Base-by-base conservation (phyloP, 345 rosid species). In the Erodium maritimum region DNA sequence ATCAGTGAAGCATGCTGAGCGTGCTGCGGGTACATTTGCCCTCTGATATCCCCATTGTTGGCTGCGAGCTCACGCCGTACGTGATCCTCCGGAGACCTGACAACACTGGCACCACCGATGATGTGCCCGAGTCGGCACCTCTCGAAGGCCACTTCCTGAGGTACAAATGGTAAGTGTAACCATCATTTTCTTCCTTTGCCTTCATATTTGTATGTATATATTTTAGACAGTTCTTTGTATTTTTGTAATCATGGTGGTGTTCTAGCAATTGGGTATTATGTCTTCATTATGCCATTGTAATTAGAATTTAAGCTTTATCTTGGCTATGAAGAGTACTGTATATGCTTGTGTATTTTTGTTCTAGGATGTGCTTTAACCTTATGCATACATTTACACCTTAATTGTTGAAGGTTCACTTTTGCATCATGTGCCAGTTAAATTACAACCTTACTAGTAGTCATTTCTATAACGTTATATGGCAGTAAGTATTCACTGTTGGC, bases 21-120 rank as follows among this genome's bases (percentile, higher is more conserved):
- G 89, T 91, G 83, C 71, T 86, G 58, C 82, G 96, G 23, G 94
- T 88, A 74, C 94, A 88, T 78, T 84, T 91, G 69, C 95, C 96
- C 45, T 88, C 98, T 69, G 98, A 91, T 71, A 88, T 88, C 14
- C 98, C 98, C 61, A 86, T 88, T 67, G 98, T 91, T 65, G 98
- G 98, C 75, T 86, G 96, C 56, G 96, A 91, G 79, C 77, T 91
- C 56, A 81, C 98, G 68, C 98, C 98, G 51, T 86, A 88, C 69
- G 93, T 91, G 22, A 86, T 88, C 23, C 61, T 88, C 55, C 82
- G 90, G 61, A 93, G 87, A 20, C 87, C 88, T 2, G 87, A 90
- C 61, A 83, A 77, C 70, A 37, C 75, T 23, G 62, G 66, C 46
- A 60, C 77, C 57, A 74, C 86, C 60, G 94, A 89, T 19, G 98